Base-by-base conservation (phyloP, 768 basidiomycete species). In the Neoboletus magnificus region DNA sequence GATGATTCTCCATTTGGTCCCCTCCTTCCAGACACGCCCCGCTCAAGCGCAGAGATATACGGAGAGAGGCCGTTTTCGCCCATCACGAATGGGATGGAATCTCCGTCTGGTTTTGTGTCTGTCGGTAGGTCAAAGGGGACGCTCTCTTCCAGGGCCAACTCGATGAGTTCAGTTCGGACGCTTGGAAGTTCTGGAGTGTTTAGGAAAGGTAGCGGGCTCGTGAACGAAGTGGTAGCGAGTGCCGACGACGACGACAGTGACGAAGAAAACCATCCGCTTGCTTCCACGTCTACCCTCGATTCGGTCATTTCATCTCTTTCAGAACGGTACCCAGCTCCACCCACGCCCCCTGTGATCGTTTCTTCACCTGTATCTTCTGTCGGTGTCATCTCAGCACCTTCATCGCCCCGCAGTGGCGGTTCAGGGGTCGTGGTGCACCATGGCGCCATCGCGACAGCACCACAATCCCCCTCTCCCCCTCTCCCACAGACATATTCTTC, bases 1-100 rank as follows among this genome's bases (percentile, higher is more conserved):
- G 65, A 69, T 32, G 67, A 68, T 32, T 69, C 61, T 22, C 69
- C 69, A 13, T 70, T 70, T 29, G 69, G 69, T 15, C 69, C 69
- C 11, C 54, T 70, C 42, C 59, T 70, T 39, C 69, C 63, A 0
- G 69, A 71, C 41, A 66, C 68, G 0, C 64, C 69, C 1, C 62
- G 66, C 36, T 68, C 69, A 5, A 66, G 65, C 27, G 60, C 69
- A 22, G 63, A 63, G 32, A 65, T 67, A 50, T 70, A 70, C 18
- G 61, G 62, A 11, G 53, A 67, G 13, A 56, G 62, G 11, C 69
- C 69, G 1, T 71, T 70, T 36, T 70, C 69, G 1, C 69, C 69
- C 2, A 62, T 70, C 5, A 58, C 59, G 9, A 57, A 60, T 40
- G 56, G 60, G 27, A 63, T 65, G 67, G 63, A 54, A 18, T 48